Percentiles rank a stretch among this genome's conserved stretches.
These are phyloP conservation scores for Arthrobotrys entomopaga DNA, from an alignment of 2,329 filamentous ascomycete species.

Conservation along the genomic window DNA sequence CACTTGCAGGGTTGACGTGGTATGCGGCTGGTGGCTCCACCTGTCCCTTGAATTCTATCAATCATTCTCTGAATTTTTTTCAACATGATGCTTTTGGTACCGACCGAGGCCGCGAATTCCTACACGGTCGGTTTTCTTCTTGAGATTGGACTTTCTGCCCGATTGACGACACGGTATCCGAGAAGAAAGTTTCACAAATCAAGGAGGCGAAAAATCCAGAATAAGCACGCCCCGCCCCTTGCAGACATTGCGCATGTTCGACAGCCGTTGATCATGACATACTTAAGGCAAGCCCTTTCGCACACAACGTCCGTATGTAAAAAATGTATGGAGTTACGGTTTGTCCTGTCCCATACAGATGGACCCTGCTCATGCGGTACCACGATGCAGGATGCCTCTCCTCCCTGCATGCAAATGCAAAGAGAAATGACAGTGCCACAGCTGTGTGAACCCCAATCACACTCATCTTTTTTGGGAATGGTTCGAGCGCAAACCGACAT, in stretches of 20 bases:
- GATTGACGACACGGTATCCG: slow-evolving; percentile 50
- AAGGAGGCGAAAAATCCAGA: slow-evolving; percentile 26
- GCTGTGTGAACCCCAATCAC: slow-evolving; percentile 34
- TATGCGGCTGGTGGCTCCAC: slow-evolving; percentile 38
- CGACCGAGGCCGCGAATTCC: slow-evolving; percentile 42
- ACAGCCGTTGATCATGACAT: slow-evolving; percentile 51
- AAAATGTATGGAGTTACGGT: slow-evolving; percentile 22
- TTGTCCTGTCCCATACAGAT: slow-evolving; percentile 14
- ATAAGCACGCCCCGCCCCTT: slow-evolving; percentile 40
- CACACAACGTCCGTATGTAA: too few species aligned
- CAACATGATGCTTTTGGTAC: slow-evolving; percentile 9
- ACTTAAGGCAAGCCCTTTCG: slow-evolving; percentile 17
- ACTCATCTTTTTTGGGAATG: slow-evolving; percentile 38
- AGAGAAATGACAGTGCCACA: slow-evolving; percentile 45
- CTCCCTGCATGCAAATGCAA: slow-evolving; percentile 46
- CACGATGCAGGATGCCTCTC: slow-evolving; percentile 52
- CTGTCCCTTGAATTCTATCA: not conserved
- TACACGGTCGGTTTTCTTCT: slow-evolving; percentile 10
- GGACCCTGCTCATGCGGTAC: slow-evolving; percentile 52
- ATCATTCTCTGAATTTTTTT: slow-evolving; percentile 10
- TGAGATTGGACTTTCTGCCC: slow-evolving; percentile 38
- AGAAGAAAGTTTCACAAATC: slow-evolving; percentile 33
- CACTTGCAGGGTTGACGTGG: slow-evolving; percentile 52
- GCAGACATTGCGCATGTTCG: slow-evolving; percentile 43
- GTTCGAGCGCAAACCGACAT: slow-evolving; percentile 29